A percentile compares a stretch with the other conserved stretches of the same genome.
Evolutionary conservation across 129 eudicot genomes (phyloP).

Genomic region (Scalesia atractyloides): DNA sequence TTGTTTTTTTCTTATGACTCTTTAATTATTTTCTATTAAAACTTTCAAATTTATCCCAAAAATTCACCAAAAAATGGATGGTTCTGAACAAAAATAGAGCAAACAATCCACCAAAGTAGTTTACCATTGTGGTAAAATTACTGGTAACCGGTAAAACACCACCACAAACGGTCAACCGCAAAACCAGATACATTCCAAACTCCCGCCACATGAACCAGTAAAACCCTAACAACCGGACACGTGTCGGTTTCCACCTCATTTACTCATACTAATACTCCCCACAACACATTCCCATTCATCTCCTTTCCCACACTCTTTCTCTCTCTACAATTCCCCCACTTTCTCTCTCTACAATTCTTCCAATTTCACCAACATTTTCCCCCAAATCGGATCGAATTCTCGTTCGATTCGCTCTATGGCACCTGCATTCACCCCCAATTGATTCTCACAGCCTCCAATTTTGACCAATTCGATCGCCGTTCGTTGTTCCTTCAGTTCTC

Average conservation of each 20-base stretch:
- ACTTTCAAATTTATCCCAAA: background rate
- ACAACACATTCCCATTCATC: constrained; percentile 16
- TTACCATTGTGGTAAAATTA: background rate
- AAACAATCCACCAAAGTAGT: background rate
- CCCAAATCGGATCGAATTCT: constrained; percentile 22
- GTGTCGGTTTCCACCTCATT: constrained; percentile 42
- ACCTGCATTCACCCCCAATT: constrained; percentile 16
- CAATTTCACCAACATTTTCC: constrained; percentile 27
- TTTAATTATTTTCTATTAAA: no score
- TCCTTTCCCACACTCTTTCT: constrained; percentile 25
- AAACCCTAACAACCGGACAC: constrained; percentile 33
- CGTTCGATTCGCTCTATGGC: background rate
- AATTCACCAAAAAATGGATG: background rate
- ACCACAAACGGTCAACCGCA: constrained; percentile 26
- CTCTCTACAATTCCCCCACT: constrained; percentile 25
- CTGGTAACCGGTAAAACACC: constrained; percentile 21
- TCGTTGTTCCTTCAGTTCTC: background rate
- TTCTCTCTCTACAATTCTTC: constrained; percentile 25
- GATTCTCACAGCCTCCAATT: background rate
- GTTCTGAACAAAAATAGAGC: constrained; percentile 14
- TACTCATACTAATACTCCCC: constrained; percentile 26
- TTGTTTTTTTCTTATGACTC: no score
- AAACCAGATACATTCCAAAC: constrained; percentile 14
- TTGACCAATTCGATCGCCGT: background rate
- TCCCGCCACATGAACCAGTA: constrained; percentile 34